phyloP scores from a whole-genome alignment of 768 basidiomycete species.

The Lenzites betulinus region DNA sequence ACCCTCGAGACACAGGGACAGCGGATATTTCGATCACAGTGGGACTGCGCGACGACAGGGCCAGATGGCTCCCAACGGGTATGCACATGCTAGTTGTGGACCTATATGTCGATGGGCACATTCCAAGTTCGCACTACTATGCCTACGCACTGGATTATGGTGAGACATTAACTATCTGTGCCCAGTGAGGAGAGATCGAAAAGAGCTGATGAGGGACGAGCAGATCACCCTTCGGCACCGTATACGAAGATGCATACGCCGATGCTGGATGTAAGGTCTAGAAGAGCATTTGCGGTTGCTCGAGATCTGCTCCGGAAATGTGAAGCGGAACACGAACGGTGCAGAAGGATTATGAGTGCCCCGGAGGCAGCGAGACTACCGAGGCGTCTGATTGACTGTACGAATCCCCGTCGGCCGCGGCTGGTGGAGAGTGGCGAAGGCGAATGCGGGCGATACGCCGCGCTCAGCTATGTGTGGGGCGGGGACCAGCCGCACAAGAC shows the following conservation, averaged over 20 bases:
- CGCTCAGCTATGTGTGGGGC: slow-evolving; percentile 16
- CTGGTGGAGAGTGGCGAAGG: background rate
- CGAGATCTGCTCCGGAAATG: slow-evolving; percentile 1
- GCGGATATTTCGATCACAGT: too few relatives aligned
- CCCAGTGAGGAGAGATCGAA: too few relatives aligned
- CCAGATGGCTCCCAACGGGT: too few relatives aligned
- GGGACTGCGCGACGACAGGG: too few relatives aligned
- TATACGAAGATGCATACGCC: background rate
- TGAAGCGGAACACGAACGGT: background rate
- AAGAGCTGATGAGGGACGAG: too few relatives aligned
- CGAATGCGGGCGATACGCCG: background rate
- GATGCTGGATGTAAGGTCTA: background rate
- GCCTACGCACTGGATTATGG: too few relatives aligned
- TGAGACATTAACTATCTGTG: too few relatives aligned
- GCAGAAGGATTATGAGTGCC: background rate
- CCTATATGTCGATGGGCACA: too few relatives aligned
- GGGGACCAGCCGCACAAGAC: background rate
- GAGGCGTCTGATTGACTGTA: slow-evolving; percentile 11
- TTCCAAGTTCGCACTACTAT: too few relatives aligned
- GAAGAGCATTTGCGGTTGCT: background rate
- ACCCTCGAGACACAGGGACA: too few relatives aligned
- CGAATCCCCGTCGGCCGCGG: background rate
- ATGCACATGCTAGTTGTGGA: too few relatives aligned
- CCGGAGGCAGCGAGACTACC: background rate
- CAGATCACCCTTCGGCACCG: slow-evolving; percentile 9